Percentiles rank a stretch among this genome's conserved stretches.
Conservation (phyloP, 2,329 filamentous ascomycete species). For the Ophiosphaerella korrae region DNA sequence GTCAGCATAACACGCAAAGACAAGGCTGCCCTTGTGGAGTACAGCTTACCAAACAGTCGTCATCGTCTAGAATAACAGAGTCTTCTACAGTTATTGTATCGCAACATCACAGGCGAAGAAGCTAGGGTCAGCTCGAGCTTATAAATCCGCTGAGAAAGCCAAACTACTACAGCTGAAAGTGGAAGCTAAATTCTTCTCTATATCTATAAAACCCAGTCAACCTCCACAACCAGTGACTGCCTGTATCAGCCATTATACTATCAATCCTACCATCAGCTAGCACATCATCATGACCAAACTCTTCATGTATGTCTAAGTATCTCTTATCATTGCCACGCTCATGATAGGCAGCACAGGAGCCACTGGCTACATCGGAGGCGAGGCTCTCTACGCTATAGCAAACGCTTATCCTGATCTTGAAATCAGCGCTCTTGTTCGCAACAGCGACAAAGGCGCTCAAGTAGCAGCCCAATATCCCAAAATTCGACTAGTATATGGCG, state of each 20-base stretch:
- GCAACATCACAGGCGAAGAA: neutral
- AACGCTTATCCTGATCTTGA: constrained; percentile 56
- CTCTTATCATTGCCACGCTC: neutral
- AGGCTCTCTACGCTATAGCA: constrained; percentile 42
- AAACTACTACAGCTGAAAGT: no score
- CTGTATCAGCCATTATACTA: neutral
- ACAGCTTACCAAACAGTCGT: no score
- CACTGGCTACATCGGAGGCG: constrained; percentile 43
- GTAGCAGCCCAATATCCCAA: constrained; percentile 55
- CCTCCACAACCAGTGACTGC: neutral
- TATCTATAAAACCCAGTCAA: no score
- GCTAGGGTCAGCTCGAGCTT: neutral
- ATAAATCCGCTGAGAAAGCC: no score
- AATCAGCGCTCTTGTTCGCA: constrained; percentile 56
- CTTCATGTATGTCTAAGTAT: constrained; percentile 26
- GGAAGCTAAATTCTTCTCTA: no score
- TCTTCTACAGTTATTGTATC: neutral
- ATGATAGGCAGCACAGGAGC: constrained; percentile 31
- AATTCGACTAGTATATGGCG: constrained; percentile 58
- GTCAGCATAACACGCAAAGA: no score
- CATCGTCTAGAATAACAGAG: no score
- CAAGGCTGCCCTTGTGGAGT: no score
- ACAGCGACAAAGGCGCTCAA: constrained; percentile 54
- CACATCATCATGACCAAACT: constrained; percentile 30
- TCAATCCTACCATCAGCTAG: neutral